These are phyloP conservation scores for Hortiboletus campestris DNA, from an alignment of 768 basidiomycete genomes.

Conservation along the genomic window DNA sequence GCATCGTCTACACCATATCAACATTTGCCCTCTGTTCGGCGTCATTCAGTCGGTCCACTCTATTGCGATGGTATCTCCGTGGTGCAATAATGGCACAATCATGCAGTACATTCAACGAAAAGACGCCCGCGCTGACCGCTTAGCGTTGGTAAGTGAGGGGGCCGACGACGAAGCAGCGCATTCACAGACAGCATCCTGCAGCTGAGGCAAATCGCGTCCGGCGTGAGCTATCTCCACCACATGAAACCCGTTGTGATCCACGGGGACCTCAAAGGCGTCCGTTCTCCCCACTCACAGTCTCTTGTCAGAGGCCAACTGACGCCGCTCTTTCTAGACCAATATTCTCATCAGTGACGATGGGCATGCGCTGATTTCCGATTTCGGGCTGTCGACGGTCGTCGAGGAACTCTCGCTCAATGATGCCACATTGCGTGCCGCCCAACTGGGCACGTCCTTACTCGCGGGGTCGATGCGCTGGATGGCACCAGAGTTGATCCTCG, in stretches of 20 bases:
- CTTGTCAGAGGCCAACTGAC: background rate
- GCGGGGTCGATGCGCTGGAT: constrained; percentile 39
- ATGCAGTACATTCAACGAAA: constrained; percentile 44
- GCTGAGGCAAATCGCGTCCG: constrained; percentile 56
- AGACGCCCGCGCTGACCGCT: constrained; percentile 41
- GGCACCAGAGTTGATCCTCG: constrained; percentile 56
- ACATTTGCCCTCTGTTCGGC: constrained; percentile 55
- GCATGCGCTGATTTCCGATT: constrained; percentile 56
- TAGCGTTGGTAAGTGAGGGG: constrained; percentile 43
- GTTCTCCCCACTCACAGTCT: constrained; percentile 12
- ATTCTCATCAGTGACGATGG: constrained; percentile 55
- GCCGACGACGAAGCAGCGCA: background rate
- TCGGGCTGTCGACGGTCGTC: constrained; percentile 57
- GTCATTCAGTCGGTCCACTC: constrained; percentile 49
- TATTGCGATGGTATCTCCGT: constrained; percentile 64
- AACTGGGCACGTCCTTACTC: constrained; percentile 30
- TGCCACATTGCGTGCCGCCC: constrained; percentile 19
- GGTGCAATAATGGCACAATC: constrained; percentile 60
- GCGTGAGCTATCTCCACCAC: constrained; percentile 56
- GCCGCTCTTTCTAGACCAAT: constrained; percentile 42
- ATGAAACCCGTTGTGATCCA: constrained; percentile 55
- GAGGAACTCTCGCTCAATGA: constrained; percentile 46
- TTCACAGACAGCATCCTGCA: constrained; percentile 18
- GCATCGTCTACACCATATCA: constrained; percentile 55
- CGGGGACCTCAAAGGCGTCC: constrained; percentile 61